phyloP scores from a whole-genome alignment of 768 basidiomycete species.

The Leccinum barrowsii region DNA sequence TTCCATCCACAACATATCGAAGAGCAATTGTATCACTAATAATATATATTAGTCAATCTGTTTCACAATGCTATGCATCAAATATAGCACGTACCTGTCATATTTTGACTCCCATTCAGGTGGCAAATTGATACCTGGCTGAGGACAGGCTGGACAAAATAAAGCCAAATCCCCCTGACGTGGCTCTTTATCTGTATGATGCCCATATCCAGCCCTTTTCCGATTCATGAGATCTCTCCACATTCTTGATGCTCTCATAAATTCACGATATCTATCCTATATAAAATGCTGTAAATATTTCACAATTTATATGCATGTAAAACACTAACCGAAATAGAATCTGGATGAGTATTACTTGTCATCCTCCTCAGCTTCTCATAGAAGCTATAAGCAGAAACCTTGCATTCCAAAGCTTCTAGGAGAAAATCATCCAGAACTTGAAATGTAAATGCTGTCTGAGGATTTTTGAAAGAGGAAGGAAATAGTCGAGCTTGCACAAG shows the following conservation, averaged over 20 bases:
- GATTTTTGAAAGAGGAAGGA: constrained; percentile 8
- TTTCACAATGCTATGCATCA: neutral
- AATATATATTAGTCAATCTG: neutral
- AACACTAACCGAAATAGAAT: neutral
- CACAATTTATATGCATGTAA: neutral
- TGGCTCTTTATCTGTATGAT: neutral
- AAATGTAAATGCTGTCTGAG: constrained; percentile 22
- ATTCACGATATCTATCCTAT: neutral
- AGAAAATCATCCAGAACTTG: constrained; percentile 19
- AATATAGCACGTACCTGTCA: neutral
- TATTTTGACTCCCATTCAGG: neutral
- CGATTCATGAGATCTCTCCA: neutral
- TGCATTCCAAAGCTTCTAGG: neutral
- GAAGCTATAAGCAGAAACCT: neutral
- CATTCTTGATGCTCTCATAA: neutral
- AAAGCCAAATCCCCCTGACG: neutral
- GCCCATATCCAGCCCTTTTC: neutral
- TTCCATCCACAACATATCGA: neutral
- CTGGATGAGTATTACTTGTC: neutral
- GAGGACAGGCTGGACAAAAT: neutral
- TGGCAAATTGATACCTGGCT: neutral
- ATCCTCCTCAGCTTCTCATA: neutral
- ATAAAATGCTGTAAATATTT: neutral
- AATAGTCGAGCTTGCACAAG: neutral
- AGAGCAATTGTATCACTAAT: neutral